Evolutionary conservation across 75 land plant species (phyloP).

Genomic region (Selaginella tamariscina): DNA sequence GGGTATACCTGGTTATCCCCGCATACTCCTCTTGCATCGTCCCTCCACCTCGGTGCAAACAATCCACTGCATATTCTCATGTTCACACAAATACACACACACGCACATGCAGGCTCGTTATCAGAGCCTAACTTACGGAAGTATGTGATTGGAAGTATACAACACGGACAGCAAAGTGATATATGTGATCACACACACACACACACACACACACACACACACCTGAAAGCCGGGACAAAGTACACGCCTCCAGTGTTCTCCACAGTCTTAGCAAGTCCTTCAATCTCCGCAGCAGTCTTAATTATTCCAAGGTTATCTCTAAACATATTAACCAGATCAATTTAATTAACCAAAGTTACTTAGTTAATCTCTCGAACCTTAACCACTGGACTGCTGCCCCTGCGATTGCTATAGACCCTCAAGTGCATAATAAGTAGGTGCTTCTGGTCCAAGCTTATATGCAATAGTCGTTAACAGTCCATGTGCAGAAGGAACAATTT

Average conservation of each 20-base stretch:
- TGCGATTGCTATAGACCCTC: slow-evolving; percentile 94
- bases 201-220: too few species aligned
- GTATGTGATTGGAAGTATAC: too few species aligned
- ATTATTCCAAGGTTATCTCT: slow-evolving; percentile 88
- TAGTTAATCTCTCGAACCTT: too few species aligned
- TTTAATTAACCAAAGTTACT: too few species aligned
- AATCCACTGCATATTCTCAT: too few species aligned
- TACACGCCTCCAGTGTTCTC: slow-evolving; percentile 80
- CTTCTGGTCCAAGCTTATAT: slow-evolving; percentile 75
- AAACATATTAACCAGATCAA: too few species aligned
- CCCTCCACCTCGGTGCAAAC: slow-evolving; percentile 99
- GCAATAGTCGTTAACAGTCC: slow-evolving; percentile 78
- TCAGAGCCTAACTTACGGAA: too few species aligned
- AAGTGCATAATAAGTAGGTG: slow-evolving; percentile 72
- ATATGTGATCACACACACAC: too few species aligned
- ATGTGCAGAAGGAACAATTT: slow-evolving; percentile 49
- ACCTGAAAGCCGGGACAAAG: slow-evolving; percentile 98
- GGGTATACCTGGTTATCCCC: slow-evolving; percentile 83
- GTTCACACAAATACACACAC: too few species aligned
- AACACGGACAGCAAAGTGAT: too few species aligned
- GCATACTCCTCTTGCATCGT: slow-evolving; percentile 93
- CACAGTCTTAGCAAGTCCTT: slow-evolving; percentile 51
- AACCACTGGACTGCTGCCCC: slow-evolving; percentile 99
- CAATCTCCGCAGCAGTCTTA: slow-evolving; percentile 58
- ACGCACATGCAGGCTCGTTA: too few species aligned